These are phyloP conservation scores for Penicillium dipodomyicola DNA, from an alignment of 495 filamentous ascomycete species.

Conservation along the genomic window DNA sequence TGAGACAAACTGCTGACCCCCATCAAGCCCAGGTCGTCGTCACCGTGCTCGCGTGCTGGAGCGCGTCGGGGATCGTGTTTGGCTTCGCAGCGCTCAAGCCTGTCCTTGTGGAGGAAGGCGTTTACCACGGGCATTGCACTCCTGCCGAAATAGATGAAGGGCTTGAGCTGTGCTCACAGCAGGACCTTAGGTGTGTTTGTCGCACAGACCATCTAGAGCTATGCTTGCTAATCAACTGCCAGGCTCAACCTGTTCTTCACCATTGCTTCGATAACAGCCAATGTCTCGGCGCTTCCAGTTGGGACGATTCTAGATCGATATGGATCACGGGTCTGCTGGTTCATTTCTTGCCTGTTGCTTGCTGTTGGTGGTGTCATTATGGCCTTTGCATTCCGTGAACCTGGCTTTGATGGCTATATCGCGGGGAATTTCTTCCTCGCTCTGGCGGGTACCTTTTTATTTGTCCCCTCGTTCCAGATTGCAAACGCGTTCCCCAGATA, in stretches of 20 bases:
- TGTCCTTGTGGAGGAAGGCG: conserved; percentile 61
- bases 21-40: conserved; percentile 54
- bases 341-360: conserved; percentile 55
- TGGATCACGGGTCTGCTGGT: conserved; percentile 59
- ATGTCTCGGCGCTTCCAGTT: conserved; percentile 76
- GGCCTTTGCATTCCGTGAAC: conserved; percentile 53
- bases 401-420: conserved; percentile 61
- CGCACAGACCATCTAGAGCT: background rate
- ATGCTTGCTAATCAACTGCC: conserved; percentile 2
- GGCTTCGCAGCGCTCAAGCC: conserved; percentile 75
- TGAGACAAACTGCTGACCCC: conserved; percentile 8
- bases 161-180: conserved; percentile 58
- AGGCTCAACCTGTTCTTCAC: conserved; percentile 75
- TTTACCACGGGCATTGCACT: conserved; percentile 60
- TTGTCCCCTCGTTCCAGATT: conserved; percentile 69
- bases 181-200: conserved; percentile 56
- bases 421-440: conserved; percentile 63
- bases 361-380: conserved; percentile 56
- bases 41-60: conserved; percentile 61
- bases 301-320: conserved; percentile 64
- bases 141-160: conserved; percentile 40
- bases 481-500: conserved; percentile 67
- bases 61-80: conserved; percentile 68
- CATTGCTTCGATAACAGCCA: conserved; percentile 81
- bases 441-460: conserved; percentile 66